phyloP scores from a whole-genome alignment of 2,329 filamentous ascomycete genomes.

The Cladophialophora bantiana region DNA sequence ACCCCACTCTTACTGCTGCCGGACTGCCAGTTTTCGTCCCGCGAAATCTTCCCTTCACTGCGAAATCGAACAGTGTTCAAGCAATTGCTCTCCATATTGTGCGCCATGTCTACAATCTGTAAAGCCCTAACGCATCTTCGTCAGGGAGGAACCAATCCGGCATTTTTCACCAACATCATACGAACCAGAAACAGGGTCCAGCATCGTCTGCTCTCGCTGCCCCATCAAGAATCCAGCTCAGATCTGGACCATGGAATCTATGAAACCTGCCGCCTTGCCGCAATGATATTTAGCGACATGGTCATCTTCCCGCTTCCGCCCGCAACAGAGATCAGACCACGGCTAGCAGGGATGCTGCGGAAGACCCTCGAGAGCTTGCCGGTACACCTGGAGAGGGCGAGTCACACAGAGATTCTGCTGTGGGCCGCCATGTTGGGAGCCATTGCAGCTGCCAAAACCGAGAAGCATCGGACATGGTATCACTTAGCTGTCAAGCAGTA shows the following conservation, averaged over 20 bases:
- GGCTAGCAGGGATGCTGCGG: neutral
- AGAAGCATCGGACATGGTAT: neutral
- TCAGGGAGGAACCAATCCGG: neutral
- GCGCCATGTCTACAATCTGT: neutral
- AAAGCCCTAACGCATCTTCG: neutral
- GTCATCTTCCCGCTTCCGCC: constrained; percentile 9
- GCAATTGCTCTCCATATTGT: neutral
- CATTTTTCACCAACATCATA: constrained; percentile 1
- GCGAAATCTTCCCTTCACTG: too few relatives aligned
- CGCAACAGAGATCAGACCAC: neutral
- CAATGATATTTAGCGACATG: constrained; percentile 13
- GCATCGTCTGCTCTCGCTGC: constrained; percentile 9
- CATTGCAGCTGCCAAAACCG: neutral
- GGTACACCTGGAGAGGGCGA: too few relatives aligned
- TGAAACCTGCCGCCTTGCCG: constrained; percentile 2
- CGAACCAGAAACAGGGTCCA: constrained; percentile 6
- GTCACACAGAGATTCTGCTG: neutral
- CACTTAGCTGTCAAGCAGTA: neutral
- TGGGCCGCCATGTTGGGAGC: constrained; percentile 8
- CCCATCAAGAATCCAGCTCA: neutral
- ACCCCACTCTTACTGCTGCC: neutral
- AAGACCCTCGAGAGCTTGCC: constrained; percentile 5
- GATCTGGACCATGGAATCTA: constrained; percentile 2
- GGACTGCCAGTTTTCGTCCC: too few relatives aligned
- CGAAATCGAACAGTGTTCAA: too few relatives aligned